Evolutionary conservation across 805 yeast genomes (phyloP).

Genomic region (Candida oleophila): DNA sequence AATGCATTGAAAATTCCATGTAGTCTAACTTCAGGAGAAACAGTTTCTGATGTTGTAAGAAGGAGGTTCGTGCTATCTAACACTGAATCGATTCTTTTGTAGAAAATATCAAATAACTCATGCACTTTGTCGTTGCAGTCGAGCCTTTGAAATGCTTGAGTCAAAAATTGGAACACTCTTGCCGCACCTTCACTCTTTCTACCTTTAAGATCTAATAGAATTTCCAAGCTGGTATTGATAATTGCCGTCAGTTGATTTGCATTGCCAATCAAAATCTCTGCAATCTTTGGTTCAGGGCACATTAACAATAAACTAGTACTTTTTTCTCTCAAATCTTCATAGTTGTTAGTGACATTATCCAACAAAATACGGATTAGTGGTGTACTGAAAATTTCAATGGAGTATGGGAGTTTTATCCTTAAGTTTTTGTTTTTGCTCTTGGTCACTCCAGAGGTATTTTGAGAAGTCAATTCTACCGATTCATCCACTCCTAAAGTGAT

Average conservation of each 20-base stretch:
- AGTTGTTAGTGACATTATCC: slow-evolving; percentile 66
- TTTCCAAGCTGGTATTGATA: slow-evolving; percentile 16
- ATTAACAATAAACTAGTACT: slow-evolving; percentile 46
- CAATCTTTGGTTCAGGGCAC: slow-evolving; percentile 36
- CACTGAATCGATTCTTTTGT: slow-evolving; percentile 31
- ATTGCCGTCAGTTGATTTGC: slow-evolving; percentile 6
- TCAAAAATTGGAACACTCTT: slow-evolving; percentile 54
- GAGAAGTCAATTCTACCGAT: slow-evolving; percentile 2
- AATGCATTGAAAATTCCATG: slow-evolving; percentile 74
- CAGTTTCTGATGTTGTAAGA: slow-evolving; percentile 1
- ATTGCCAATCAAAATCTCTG: no score
- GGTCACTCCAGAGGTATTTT: not conserved
- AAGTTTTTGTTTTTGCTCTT: not conserved
- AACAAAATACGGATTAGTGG: slow-evolving; percentile 46
- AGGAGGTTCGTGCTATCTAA: slow-evolving; percentile 21
- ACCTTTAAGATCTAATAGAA: slow-evolving; percentile 45
- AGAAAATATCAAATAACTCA: slow-evolving; percentile 27
- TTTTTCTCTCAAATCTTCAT: slow-evolving; percentile 68
- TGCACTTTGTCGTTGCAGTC: slow-evolving; percentile 14
- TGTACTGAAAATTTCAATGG: slow-evolving; percentile 6
- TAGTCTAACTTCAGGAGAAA: slow-evolving; percentile 39
- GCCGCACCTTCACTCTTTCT: slow-evolving; percentile 83
- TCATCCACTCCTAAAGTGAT: slow-evolving; percentile 9
- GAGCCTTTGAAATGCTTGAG: slow-evolving; percentile 27
- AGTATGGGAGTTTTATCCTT: not conserved